Evolutionary conservation across 164 flowering plant genomes (phyloP).

Genomic region (Stephania cephalantha): DNA sequence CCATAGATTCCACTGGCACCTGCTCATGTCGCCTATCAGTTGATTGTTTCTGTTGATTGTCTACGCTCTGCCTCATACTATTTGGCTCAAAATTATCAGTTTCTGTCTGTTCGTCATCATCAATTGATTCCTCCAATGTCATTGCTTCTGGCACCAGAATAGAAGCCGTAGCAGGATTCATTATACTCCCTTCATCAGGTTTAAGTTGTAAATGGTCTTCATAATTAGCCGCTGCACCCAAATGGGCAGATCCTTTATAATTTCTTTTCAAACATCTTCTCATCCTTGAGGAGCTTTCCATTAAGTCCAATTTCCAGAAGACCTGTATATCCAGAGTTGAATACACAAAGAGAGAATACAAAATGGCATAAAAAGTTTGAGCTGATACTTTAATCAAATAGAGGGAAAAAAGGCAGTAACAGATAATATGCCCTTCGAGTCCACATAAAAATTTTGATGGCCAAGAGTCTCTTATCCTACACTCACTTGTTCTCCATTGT

Average conservation of each 20-base stretch:
- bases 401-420: background rate
- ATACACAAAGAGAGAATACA: background rate
- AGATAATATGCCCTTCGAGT: background rate
- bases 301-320: slow-evolving; percentile 89
- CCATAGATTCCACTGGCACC: slow-evolving; percentile 28
- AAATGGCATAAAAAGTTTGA: background rate
- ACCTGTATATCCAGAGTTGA: slow-evolving; percentile 33
- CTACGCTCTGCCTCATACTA: slow-evolving; percentile 32
- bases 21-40: slow-evolving; percentile 32
- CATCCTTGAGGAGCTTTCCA: slow-evolving; percentile 96
- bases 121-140: slow-evolving; percentile 50
- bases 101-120: slow-evolving; percentile 67
- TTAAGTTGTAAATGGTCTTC: slow-evolving; percentile 48
- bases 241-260: slow-evolving; percentile 75
- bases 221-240: slow-evolving; percentile 87
- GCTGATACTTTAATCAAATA: too few species aligned
- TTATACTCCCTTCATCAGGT: slow-evolving; percentile 27
- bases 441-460: background rate
- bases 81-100: slow-evolving; percentile 28
- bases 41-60: slow-evolving; percentile 34
- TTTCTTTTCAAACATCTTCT: slow-evolving; percentile 71
- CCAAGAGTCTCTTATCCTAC: slow-evolving; percentile 1
- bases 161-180: slow-evolving; percentile 56
- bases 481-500: slow-evolving; percentile 55
- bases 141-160: slow-evolving; percentile 80